A percentile compares a stretch with the other conserved stretches of the same genome.
These are phyloP conservation scores for Acacia pycnantha DNA, from an alignment of 331 rosid species.

Conservation along the genomic window DNA sequence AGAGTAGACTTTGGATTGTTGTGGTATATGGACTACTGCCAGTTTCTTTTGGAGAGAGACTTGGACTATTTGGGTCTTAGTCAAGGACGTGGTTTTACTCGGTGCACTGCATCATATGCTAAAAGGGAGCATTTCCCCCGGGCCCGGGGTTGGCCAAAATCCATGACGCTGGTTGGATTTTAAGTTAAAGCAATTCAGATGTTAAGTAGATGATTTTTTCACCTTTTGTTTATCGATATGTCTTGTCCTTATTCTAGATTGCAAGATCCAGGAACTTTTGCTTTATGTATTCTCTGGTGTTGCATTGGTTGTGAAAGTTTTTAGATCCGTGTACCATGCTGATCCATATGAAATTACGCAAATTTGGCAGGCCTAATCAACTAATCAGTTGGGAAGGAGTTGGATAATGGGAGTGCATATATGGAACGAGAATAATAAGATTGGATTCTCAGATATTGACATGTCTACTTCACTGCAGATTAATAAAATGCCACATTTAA, in stretches of 20 bases:
- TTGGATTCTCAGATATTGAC: neutral
- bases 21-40: neutral
- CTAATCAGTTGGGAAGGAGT: neutral
- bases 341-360: neutral
- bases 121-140: neutral
- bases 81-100: constrained; percentile 12
- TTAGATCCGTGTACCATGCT: neutral
- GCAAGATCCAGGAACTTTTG: neutral
- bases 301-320: neutral
- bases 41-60: constrained; percentile 3
- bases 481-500: neutral
- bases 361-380: neutral
- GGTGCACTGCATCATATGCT: constrained; percentile 2
- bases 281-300: neutral
- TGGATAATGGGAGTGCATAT: neutral
- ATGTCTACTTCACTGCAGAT: neutral
- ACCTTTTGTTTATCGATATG: neutral
- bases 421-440: neutral
- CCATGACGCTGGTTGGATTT: neutral
- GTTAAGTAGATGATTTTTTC: neutral
- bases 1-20: neutral
- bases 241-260: neutral
- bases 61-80: neutral
- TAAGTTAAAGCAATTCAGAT: neutral
- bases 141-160: neutral